Conservation (phyloP, 352 stramenopile genomes). For the Phytophthora idaei region DNA sequence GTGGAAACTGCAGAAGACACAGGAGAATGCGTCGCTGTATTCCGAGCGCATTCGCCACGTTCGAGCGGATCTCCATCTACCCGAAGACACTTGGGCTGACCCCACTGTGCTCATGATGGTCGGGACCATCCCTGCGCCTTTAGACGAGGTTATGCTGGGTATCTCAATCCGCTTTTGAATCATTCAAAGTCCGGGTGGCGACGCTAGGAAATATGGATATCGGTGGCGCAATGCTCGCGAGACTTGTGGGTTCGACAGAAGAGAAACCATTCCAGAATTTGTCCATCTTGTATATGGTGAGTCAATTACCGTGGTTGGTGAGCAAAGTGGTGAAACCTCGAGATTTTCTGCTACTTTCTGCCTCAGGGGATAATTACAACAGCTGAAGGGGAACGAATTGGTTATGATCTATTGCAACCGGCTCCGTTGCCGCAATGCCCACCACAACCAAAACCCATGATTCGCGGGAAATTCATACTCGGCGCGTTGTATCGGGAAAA, state of each 20-base stretch:
- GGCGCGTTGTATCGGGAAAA: constrained; percentile 36
- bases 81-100: constrained; percentile 37
- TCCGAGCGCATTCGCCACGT: constrained; percentile 35
- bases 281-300: constrained; percentile 53
- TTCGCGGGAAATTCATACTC: constrained; percentile 39
- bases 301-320: constrained; percentile 40
- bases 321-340: constrained; percentile 48
- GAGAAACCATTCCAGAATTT: constrained; percentile 53
- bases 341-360: constrained; percentile 50
- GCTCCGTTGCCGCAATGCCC: constrained; percentile 42
- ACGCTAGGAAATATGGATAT: constrained; percentile 33
- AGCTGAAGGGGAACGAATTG: constrained; percentile 47
- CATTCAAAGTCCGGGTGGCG: constrained; percentile 39
- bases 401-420: constrained; percentile 60
- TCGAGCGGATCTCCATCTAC: constrained; percentile 33
- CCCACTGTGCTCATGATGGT: constrained; percentile 45
- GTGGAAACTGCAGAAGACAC: constrained; percentile 45
- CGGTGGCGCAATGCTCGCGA: constrained; percentile 58
- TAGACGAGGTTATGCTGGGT: constrained; percentile 74
- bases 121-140: constrained; percentile 43
- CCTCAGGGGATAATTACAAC: constrained; percentile 47
- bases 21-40: constrained; percentile 41
- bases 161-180: constrained; percentile 46
- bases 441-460: constrained; percentile 33
- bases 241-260: constrained; percentile 44